Conservation (phyloP, 768 basidiomycete genomes). For the Gloeostereum incarnatum region DNA sequence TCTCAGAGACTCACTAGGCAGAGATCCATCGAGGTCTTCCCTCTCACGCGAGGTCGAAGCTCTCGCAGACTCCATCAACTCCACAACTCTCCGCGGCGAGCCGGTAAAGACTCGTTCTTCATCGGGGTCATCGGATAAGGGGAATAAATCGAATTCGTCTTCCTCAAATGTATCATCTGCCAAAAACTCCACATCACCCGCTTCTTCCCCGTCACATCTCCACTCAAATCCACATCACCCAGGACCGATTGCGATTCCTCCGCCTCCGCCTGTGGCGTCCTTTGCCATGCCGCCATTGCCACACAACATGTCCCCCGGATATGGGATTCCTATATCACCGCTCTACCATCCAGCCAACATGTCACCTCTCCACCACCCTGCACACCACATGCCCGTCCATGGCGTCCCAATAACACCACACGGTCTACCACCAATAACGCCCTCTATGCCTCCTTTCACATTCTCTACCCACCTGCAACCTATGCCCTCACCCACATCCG, state of each 20-base stretch:
- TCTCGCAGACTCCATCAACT: constrained; percentile 4
- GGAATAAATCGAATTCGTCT: constrained; percentile 9
- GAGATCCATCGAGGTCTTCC: constrained; percentile 3
- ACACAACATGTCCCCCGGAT: constrained; percentile 16
- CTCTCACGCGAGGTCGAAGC: constrained; percentile 1
- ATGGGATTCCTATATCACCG: constrained; percentile 23
- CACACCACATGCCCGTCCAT: no score
- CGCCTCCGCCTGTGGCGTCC: constrained; percentile 34
- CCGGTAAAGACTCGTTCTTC: constrained; percentile 1
- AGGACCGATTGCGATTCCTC: constrained; percentile 62
- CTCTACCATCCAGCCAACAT: constrained; percentile 25
- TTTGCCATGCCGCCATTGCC: constrained; percentile 25
- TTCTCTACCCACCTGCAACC: constrained; percentile 47
- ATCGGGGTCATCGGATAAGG: constrained; percentile 9
- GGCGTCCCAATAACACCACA: constrained; percentile 52
- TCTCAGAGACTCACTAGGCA: constrained; percentile 1
- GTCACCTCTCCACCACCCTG: constrained; percentile 28
- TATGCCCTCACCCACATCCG: constrained; percentile 9
- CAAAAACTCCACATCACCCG: no score
- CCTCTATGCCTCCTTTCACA: constrained; percentile 92
- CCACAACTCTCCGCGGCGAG: constrained; percentile 1
- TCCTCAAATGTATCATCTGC: constrained; percentile 7
- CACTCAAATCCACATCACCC: constrained; percentile 45
- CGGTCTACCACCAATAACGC: constrained; percentile 89
- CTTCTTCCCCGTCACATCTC: constrained; percentile 8